Base-by-base conservation (phyloP, 2,329 filamentous ascomycete genomes). In the Tolypocladium sp. region DNA sequence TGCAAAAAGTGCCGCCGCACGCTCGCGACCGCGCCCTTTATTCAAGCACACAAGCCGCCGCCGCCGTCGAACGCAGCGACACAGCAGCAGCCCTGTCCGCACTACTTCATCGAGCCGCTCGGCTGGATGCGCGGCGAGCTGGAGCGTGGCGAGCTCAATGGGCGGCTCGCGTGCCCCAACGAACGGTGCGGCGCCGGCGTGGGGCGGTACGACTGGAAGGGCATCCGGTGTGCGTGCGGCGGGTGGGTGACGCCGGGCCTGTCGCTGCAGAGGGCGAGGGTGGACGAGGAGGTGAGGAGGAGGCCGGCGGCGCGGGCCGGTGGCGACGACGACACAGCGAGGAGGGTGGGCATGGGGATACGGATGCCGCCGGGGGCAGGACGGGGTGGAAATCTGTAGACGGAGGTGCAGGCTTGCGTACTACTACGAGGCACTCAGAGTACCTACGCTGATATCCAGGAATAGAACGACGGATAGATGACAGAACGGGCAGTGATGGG, bases 121-220 rank as follows among this genome's bases (percentile, higher is more conserved):
- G 90, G 90, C 17, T 99, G 94, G 94, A 99, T 99, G 94, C 86
- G 90, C 8, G 78, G 86, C 1, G 87, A 88, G 67, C 84, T 99
- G 3, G 89, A 92, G 66, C 83, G 89, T 67, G 92, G 90, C 35
- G 84, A 87, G 62, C 80, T 97, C 30, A 90, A 92, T 61, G 94
- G 94, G 30, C 86, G 93, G 12, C 79, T 99, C 38, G 83, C 86
- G 60, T 99, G 94, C 68, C 93, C 94, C 12, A 89, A 87, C 65
- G 60, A 71, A 10, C 89, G 88, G 68, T 99, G 94, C 73, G 85
- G 83, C 54, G 86, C 90, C 46, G 91, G 91, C 57, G 85, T 97
- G 55, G 94, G 94, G 44, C 90, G 94, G 67, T 99, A 97, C 70
- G 90, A 93, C 57, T 99, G 94, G 94, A 91, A 95, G 71, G 94